Percentiles rank a stretch among this genome's conserved stretches.
phyloP scores from a whole-genome alignment of 1,284 basidiomycete genomes.

The Sporisorium graminicola region DNA sequence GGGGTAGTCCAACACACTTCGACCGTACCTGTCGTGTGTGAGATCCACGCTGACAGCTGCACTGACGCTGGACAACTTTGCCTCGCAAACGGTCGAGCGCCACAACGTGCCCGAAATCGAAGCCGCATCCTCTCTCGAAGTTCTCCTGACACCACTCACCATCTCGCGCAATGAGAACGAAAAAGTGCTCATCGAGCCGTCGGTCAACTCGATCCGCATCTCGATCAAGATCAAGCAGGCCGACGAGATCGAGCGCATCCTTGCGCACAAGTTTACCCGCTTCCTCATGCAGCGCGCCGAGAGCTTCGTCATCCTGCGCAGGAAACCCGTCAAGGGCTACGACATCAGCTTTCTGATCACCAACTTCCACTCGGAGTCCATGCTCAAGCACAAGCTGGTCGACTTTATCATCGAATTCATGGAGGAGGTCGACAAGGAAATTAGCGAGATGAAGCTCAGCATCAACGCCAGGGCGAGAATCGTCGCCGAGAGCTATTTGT shows the following conservation, averaged over 20 bases:
- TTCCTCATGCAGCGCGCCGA: conserved; percentile 99
- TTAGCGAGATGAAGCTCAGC: conserved; percentile 79
- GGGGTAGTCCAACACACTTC: conserved; percentile 78
- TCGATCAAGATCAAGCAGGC: conserved; percentile 99
- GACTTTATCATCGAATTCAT: conserved; percentile 99
- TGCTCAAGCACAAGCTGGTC: conserved; percentile 99
- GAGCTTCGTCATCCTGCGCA: conserved; percentile 92
- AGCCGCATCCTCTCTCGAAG: conserved; percentile 72
- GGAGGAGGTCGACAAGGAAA: conserved; percentile 96
- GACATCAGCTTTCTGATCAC: conserved; percentile 99
- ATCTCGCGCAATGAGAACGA: conserved; percentile 98
- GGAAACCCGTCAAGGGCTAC: conserved; percentile 88
- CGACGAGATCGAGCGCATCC: conserved; percentile 96
- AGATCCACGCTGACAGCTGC: conserved; percentile 96
- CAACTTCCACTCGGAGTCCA: conserved; percentile 93
- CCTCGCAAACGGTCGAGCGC: conserved; percentile 80
- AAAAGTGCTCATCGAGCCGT: conserved; percentile 94
- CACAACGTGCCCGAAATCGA: conserved; percentile 77
- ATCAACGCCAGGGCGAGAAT: conserved; percentile 96
- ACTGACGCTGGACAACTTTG: conserved; percentile 95
- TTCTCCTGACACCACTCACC: conserved; percentile 88
- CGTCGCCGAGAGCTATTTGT: conserved; percentile 80
- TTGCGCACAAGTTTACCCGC: conserved; percentile 98
- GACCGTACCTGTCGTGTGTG: conserved; percentile 96
- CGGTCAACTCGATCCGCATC: conserved; percentile 94